Evolutionary conservation across 2,329 filamentous ascomycete genomes (phyloP), one percentile per base, ranked within the genome.

Genomic region (Aspergillus pseudoterreus): DNA sequence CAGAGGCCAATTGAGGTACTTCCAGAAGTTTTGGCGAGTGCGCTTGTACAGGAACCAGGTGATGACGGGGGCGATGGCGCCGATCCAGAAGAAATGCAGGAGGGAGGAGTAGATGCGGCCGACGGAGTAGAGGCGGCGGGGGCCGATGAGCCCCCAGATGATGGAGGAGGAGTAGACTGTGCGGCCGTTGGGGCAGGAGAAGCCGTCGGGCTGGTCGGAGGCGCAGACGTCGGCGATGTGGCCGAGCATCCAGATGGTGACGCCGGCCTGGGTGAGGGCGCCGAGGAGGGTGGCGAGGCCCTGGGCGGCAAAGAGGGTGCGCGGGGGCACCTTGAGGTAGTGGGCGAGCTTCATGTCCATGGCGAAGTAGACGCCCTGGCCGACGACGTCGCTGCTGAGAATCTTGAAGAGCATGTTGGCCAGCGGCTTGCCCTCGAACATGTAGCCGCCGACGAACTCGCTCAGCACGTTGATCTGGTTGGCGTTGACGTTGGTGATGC

Each of bases 321-420:
- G 68, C 0, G 74, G 75, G 0, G 77, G 72, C 39, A 80, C 75
- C 58, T 81, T 79, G 50, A 78, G 4, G 22, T 14, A 35, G 62
- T 84, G 82, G n/a, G 49, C 11, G 5, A 83, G 75, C 68, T 84
- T 80, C 70, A 79, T 70, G 54, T 79, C 77, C 48, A 73, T 68
- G 4, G 69, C 68, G 49, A 77, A 79, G 35, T 70, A 73, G 32
- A 77, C 67, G 0, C 70, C 75, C 53, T 78, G 74, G 11, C 70
- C 47, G 2, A 55, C 84, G 66, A 85, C 84, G 24, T 22, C 19
- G 15, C 21, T 45, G 5, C 71, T 86, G 84, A 73, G 85, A 78
- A 39, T 67, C 59, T 62, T 75, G 62, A 75, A 76, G 12, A 74
- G 61, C 75, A 76, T 73, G 50, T 74, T 75, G 21, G 72, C 74